These are phyloP conservation scores for Aegle marmelos DNA, from an alignment of 345 rosid genomes.

Conservation along the genomic window DNA sequence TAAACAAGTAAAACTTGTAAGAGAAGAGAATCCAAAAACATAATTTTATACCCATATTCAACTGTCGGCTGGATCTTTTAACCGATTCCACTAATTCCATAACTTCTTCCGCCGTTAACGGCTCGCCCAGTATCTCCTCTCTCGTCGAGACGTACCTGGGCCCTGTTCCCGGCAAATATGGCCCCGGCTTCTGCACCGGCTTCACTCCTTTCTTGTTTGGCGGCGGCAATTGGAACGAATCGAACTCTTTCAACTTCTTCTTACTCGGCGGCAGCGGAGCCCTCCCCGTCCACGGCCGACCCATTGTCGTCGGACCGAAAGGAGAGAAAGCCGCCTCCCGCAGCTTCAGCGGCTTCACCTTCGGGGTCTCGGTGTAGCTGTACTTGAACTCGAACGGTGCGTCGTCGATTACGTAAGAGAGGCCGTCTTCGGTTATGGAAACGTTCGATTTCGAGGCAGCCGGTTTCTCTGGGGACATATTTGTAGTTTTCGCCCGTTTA, in stretches of 20 bases:
- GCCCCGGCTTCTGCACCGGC: constrained; percentile 88
- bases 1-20: neutral
- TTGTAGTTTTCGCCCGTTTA: constrained; percentile 22
- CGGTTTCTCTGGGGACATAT: constrained; percentile 14
- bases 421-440: constrained; percentile 57
- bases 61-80: constrained; percentile 56
- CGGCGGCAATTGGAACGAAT: constrained; percentile 79
- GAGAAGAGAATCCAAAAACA: neutral
- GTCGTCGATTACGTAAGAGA: constrained; percentile 72
- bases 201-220: constrained; percentile 81
- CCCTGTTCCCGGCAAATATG: constrained; percentile 69
- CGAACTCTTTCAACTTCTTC: constrained; percentile 80
- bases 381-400: constrained; percentile 95
- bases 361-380: constrained; percentile 94
- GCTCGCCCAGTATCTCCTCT: constrained; percentile 89
- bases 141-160: constrained; percentile 68
- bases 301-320: constrained; percentile 78
- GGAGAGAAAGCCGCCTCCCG: constrained; percentile 80
- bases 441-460: constrained; percentile 40
- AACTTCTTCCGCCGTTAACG: constrained; percentile 66
- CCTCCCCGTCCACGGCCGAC: constrained; percentile 95
- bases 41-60: constrained; percentile 69
- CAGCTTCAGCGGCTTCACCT: constrained; percentile 67
- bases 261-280: constrained; percentile 75
- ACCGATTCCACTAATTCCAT: constrained; percentile 55